phyloP scores from a whole-genome alignment of 306 rosid species.

The Quercus bicolor region DNA sequence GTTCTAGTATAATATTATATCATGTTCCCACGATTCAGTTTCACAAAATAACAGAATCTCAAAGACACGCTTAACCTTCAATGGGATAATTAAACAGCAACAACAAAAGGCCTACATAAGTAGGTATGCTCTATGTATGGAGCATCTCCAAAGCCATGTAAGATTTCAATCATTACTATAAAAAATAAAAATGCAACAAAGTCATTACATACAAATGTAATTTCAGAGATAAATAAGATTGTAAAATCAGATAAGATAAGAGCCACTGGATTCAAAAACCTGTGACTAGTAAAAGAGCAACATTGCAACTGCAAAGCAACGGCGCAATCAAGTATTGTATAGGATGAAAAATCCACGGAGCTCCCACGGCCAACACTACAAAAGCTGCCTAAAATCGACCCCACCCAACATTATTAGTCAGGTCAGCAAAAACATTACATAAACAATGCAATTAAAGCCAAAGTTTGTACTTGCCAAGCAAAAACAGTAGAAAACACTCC shows the following conservation, averaged over 20 bases:
- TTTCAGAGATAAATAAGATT: background rate
- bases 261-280: conserved; percentile 33
- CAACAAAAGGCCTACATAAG: background rate
- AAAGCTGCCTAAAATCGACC: conserved; percentile 64
- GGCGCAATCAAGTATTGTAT: conserved; percentile 43
- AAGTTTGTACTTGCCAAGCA: conserved; percentile 48
- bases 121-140: background rate
- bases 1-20: background rate
- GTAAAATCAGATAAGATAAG: background rate
- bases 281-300: conserved; percentile 71
- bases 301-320: conserved; percentile 82
- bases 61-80: background rate
- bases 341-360: conserved; percentile 70
- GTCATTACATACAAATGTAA: background rate
- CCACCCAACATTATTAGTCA: conserved; percentile 2
- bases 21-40: background rate
- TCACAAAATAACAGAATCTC: background rate
- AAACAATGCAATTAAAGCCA: too few relatives aligned
- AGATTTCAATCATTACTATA: too few relatives aligned
- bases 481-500: conserved; percentile 76
- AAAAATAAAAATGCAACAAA: background rate
- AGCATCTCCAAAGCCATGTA: background rate
- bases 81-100: background rate
- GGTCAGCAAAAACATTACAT: background rate
- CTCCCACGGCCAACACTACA: conserved; percentile 64